phyloP scores from a whole-genome alignment of 2,329 filamentous ascomycete genomes.

The Fonsecaea monophora region DNA sequence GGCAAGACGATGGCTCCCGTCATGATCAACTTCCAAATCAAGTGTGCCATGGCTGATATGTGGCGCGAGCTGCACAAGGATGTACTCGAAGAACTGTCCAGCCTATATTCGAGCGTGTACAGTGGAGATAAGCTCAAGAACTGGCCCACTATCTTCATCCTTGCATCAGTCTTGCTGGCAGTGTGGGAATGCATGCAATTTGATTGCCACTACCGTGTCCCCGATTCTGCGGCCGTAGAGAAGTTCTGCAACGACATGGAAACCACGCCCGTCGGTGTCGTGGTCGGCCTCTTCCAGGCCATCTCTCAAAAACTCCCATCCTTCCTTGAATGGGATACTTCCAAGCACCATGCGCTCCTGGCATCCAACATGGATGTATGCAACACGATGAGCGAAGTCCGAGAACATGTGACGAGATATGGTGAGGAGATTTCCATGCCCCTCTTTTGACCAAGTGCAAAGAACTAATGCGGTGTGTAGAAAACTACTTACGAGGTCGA shows the following conservation, averaged over 20 bases:
- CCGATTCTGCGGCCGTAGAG: slow-evolving; percentile 80
- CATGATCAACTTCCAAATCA: slow-evolving; percentile 99
- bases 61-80: slow-evolving; percentile 98
- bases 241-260: slow-evolving; percentile 99
- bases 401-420: slow-evolving; percentile 89
- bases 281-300: slow-evolving; percentile 94
- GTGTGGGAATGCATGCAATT: slow-evolving; percentile 99
- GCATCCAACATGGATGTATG: slow-evolving; percentile 92
- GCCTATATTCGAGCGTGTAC: slow-evolving; percentile 96
- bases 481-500: slow-evolving; percentile 83
- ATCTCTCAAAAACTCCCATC: slow-evolving; percentile 95
- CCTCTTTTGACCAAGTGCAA: not conserved
- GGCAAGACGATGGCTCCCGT: slow-evolving; percentile 92
- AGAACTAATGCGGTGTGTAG: slow-evolving; percentile 55
- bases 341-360: slow-evolving; percentile 86
- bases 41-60: slow-evolving; percentile 95
- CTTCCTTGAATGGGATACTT: slow-evolving; percentile 92
- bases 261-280: slow-evolving; percentile 91
- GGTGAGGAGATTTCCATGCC: slow-evolving; percentile 65
- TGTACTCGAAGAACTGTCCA: slow-evolving; percentile 89
- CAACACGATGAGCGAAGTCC: slow-evolving; percentile 94
- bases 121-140: slow-evolving; percentile 97
- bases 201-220: slow-evolving; percentile 93
- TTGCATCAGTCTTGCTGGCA: slow-evolving; percentile 87
- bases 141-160: slow-evolving; percentile 98